Evolutionary conservation across 2,329 filamentous ascomycete genomes (phyloP).

Genomic region (Aspergillus candidus): DNA sequence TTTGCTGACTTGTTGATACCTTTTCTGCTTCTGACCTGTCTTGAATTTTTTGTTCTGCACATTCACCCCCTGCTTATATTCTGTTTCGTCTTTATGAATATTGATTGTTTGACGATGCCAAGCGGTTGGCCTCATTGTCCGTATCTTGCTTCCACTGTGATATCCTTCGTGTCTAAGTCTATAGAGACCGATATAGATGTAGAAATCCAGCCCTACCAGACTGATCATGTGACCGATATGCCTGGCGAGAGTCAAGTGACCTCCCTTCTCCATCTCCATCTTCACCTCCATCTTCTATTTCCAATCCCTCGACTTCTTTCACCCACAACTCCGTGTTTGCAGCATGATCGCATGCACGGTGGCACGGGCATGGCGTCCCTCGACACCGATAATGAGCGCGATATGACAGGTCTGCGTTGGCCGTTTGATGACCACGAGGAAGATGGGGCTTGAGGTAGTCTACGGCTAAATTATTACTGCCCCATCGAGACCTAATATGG

Average conservation of each 20-base stretch:
- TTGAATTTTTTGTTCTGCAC: slow-evolving; percentile 4
- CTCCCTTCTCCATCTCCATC: too few species aligned
- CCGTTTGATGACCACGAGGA: slow-evolving; percentile 13
- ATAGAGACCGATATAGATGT: too few species aligned
- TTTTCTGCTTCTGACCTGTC: slow-evolving; percentile 11
- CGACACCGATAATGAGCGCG: slow-evolving; percentile 9
- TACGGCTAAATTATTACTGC: too few species aligned
- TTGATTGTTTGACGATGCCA: not conserved
- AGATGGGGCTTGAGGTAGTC: too few species aligned
- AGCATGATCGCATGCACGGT: not conserved
- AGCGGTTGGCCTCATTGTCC: slow-evolving; percentile 3
- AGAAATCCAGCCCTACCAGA: too few species aligned
- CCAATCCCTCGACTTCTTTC: too few species aligned
- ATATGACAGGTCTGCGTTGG: slow-evolving; percentile 8
- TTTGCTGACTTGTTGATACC: slow-evolving; percentile 14
- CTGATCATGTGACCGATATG: too few species aligned
- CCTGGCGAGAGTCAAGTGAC: too few species aligned
- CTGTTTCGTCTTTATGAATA: not conserved
- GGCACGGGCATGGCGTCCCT: slow-evolving; percentile 1
- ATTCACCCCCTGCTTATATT: slow-evolving; percentile 4
- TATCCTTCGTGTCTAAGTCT: too few species aligned
- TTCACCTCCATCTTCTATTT: too few species aligned
- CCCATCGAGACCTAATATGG: too few species aligned
- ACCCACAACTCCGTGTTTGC: not conserved
- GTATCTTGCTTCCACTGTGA: not conserved